Base-by-base conservation (phyloP, 1,139 yeast species). In the Casaregolazyma lundiana region DNA sequence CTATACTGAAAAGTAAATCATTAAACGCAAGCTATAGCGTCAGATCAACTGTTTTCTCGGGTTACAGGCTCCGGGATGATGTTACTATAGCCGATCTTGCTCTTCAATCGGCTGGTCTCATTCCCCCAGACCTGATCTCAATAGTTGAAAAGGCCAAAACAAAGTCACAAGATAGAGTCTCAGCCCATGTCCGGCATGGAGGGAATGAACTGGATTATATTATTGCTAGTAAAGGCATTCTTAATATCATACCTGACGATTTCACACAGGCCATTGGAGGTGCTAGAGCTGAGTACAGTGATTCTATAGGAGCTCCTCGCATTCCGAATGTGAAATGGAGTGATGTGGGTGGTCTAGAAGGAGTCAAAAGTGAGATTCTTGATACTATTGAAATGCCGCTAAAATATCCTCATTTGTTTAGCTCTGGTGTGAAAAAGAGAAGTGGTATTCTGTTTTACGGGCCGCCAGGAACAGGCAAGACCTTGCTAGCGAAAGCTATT, bases 401-500 rank as follows among this genome's bases (percentile, higher is more conserved):
- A 59, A 88, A 87, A 60, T 90, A 86, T 64, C 97, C 97, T 0
- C 95, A 89, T 56, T 70, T 90, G 47, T 90, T 90, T 66, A 77
- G 80, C 46, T 81, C 82, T 47, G 97, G 97, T 1, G 78, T 92
- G 61, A 90, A 92, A 65, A 90, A 92, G 63, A 75, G 97, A 65
- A 84, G 95, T 62, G 98, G 98, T 49, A 86, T 92, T 35, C 69
- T 92, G 53, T 89, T 92, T 62, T 92, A 92, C 66, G 98, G 98
- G 0, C 97, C 97, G 0, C 98, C 98, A 0, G 98, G 98, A 21
- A 92, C 97, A 0, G 98, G 98, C 57, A 92, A 92, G 62, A 92
- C 98, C 0, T 72, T 92, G 38, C 72, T 92, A 50, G 97, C 97
- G 8, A 92, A 92, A 64, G 97, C 97, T 0, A 92, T 92, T 59